phyloP scores from a whole-genome alignment of 163 green algal species.

The Prototheca wickerhamii region DNA sequence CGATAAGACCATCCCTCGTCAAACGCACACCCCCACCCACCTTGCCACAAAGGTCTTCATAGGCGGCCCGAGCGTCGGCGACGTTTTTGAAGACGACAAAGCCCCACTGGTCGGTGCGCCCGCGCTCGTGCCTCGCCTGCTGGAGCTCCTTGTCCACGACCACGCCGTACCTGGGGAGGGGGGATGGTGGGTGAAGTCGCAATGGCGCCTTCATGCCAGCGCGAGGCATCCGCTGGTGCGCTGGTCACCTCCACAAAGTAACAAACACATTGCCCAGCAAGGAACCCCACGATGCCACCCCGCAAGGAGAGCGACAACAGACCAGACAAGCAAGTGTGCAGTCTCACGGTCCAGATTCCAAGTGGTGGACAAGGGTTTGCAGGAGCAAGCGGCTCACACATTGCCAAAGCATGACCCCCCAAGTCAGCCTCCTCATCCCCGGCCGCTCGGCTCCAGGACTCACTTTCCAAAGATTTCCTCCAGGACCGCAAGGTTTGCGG shows the following conservation, averaged over 20 bases:
- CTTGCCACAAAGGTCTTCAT: slow-evolving; percentile 13
- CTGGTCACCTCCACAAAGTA: too few species aligned
- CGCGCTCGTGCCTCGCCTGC: slow-evolving; percentile 17
- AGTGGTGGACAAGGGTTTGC: neutral
- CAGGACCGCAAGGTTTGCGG: slow-evolving; percentile 5
- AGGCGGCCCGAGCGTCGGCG: slow-evolving; percentile 3
- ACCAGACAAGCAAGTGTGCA: too few species aligned
- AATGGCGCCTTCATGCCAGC: too few species aligned
- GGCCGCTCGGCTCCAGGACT: neutral
- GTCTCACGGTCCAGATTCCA: too few species aligned
- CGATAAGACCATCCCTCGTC: too few species aligned
- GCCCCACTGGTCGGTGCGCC: slow-evolving; percentile 21
- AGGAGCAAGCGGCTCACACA: neutral
- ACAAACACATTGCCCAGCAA: too few species aligned
- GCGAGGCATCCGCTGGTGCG: too few species aligned
- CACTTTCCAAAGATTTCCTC: slow-evolving; percentile 15
- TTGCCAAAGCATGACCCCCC: neutral
- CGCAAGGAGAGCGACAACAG: too few species aligned
- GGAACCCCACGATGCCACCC: too few species aligned
- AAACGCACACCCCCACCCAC: neutral
- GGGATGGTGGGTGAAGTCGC: neutral
- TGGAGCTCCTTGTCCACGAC: slow-evolving; percentile 22
- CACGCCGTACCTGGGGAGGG: slow-evolving; percentile 6
- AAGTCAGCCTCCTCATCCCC: neutral
- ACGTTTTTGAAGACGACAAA: slow-evolving; percentile 23